Base-by-base conservation (phyloP, 2,329 filamentous ascomycete species). In the Knufia petricola region DNA sequence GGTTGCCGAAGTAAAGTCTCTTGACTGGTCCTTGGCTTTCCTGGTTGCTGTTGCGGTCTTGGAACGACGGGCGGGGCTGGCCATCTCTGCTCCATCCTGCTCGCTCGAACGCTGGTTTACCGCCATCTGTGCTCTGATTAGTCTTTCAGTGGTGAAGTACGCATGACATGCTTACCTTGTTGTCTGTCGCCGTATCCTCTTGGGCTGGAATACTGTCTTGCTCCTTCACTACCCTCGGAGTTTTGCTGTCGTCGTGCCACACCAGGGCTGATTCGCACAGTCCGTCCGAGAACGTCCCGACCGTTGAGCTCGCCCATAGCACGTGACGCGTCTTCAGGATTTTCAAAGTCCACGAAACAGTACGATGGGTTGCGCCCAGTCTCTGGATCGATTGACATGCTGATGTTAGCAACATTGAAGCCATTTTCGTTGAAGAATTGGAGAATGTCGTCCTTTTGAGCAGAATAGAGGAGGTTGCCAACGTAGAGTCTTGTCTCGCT, bases 291-390 rank as follows among this genome's bases (percentile, higher is more conserved):
- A 26, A 86, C 66, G 10, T 70, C 65, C 17, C 67, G 69, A 15
- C 74, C 75, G 48, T 76, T 69, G 37, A 86, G 66, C 10, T 72
- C 67, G n/a, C 64, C 59, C 61, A 85, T 77, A 1, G 78, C 79
- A 1, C 63, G 63, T 3, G 76, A 69, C 2, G 82, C 82, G 24
- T 77, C 69, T 23, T 77, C 76, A 39, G 71, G 71, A 40, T 70
- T 72, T 39, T 64, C 63, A 50, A 87, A 77, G 58, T 87, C 82
- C 39, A 86, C 77, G 57, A 87, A 87, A 67, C 82, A 87, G 66
- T 85, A 86, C 31, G 80, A 82, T 0, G 82, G 82, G 61, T 86
- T 87, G 38, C 82, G 72, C 34, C 75, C 77, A 24, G 76, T 82
- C 62, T 83, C 78, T 1, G 80, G 76, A 58, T 87, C 82, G 46